A percentile compares a stretch with the other conserved stretches of the same genome.
Evolutionary conservation across 2,329 filamentous ascomycete species (phyloP).

Genomic region (Fusarium heterosporum): DNA sequence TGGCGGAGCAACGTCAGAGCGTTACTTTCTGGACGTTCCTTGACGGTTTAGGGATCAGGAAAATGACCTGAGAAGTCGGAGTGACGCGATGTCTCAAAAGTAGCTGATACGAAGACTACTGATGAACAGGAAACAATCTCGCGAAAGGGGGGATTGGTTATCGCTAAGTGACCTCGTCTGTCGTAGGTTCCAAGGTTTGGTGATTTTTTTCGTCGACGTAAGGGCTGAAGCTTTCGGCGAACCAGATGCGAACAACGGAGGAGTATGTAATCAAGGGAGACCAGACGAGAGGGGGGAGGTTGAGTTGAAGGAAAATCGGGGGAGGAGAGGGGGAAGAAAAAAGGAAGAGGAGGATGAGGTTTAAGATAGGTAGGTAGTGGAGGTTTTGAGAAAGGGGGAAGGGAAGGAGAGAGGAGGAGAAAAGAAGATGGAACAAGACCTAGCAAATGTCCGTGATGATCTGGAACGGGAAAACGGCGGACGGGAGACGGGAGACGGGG

Average conservation of each 20-base stretch:
- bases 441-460: conserved; percentile 45
- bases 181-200: conserved; percentile 31
- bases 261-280: conserved; percentile 28
- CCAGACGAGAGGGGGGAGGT: conserved; percentile 19
- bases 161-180: conserved; percentile 27
- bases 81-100: conserved; percentile 12
- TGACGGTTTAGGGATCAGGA: conserved; percentile 23
- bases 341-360: conserved; percentile 32
- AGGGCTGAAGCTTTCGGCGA: conserved; percentile 33
- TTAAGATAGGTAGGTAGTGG: conserved; percentile 21
- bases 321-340: conserved; percentile 17
- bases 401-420: conserved; percentile 26
- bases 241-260: conserved; percentile 23
- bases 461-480: conserved; percentile 45
- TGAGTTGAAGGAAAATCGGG: conserved; percentile 29
- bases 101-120: conserved; percentile 13
- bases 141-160: conserved; percentile 19
- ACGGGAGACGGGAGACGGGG: conserved; percentile 45
- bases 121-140: conserved; percentile 7
- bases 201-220: conserved; percentile 34
- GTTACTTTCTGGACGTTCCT: conserved; percentile 31
- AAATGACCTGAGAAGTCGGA: conserved; percentile 5
- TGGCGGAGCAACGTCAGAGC: conserved; percentile 43
- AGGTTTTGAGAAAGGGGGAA: not conserved
- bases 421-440: conserved; percentile 36